phyloP scores from a whole-genome alignment of 2,329 filamentous ascomycete species.

The Colletotrichum sp. region DNA sequence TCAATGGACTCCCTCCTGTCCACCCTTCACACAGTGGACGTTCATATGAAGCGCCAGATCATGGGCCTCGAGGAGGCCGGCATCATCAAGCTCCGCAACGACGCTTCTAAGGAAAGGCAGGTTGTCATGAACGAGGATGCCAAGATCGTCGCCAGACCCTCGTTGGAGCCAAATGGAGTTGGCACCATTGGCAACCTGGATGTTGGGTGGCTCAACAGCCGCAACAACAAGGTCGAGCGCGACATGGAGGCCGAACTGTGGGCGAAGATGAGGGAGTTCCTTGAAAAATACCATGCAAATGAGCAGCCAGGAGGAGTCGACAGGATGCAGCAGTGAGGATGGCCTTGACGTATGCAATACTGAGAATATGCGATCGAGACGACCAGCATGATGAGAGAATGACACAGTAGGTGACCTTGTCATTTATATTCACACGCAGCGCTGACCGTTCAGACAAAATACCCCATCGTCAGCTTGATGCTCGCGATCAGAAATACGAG shows the following conservation, averaged over 20 bases:
- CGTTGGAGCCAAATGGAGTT: constrained; percentile 58
- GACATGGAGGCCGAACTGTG: constrained; percentile 87
- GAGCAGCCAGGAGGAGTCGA: constrained; percentile 8
- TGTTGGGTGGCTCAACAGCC: constrained; percentile 87
- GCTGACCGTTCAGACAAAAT: not conserved
- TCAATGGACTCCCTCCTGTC: constrained; percentile 72
- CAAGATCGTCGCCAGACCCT: constrained; percentile 33
- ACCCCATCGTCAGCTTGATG: not conserved
- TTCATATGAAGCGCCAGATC: constrained; percentile 76
- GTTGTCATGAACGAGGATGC: constrained; percentile 24
- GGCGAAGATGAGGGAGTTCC: constrained; percentile 45
- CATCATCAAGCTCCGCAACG: constrained; percentile 63
- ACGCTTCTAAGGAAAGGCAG: constrained; percentile 25
- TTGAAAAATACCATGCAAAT: constrained; percentile 31
- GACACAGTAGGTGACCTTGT: not conserved
- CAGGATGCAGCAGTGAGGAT: not conserved
- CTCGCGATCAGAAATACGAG: not conserved
- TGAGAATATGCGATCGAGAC: not conserved
- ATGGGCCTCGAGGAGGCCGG: constrained; percentile 82
- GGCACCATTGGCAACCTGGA: constrained; percentile 70
- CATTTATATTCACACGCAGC: not conserved
- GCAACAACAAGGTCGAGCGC: constrained; percentile 79
- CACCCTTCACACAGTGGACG: constrained; percentile 75
- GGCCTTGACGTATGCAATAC: fast-evolving
- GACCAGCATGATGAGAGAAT: not conserved